Percentiles rank a stretch among this genome's conserved stretches.
Conservation (phyloP, 306 rosid genomes). For the Pyrus betulifolia region DNA sequence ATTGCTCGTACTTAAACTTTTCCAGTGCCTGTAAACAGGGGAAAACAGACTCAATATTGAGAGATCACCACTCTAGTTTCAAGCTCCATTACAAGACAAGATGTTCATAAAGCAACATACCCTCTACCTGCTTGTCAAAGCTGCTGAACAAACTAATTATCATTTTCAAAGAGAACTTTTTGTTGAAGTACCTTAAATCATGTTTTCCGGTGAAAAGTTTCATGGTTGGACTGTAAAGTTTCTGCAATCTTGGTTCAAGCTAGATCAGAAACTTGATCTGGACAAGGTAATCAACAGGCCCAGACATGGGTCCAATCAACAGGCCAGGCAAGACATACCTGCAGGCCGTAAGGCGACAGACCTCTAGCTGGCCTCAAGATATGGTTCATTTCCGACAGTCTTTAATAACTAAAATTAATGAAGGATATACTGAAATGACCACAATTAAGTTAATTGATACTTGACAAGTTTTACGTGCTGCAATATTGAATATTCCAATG, state of each 20-base stretch:
- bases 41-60: not conserved
- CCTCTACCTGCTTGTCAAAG: not conserved
- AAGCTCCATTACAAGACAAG: not conserved
- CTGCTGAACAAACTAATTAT: not conserved
- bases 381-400: not conserved
- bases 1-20: slow-evolving; percentile 84
- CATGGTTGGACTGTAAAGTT: not conserved
- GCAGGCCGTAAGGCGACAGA: not conserved
- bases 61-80: not conserved
- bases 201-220: not conserved
- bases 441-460: not conserved
- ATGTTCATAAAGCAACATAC: not conserved
- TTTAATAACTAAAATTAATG: not conserved
- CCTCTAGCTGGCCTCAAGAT: not conserved
- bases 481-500: not conserved
- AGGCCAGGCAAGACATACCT: not conserved
- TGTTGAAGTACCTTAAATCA: not conserved
- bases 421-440: not conserved
- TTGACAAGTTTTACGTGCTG: not conserved
- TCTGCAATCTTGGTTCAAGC: not conserved
- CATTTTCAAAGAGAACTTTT: not conserved
- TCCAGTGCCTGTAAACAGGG: slow-evolving; percentile 65
- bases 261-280: not conserved
- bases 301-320: not conserved
- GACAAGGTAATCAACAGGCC: not conserved